Base-by-base conservation (phyloP, 2,329 filamentous ascomycete species). In the Botryotinia calthae region DNA sequence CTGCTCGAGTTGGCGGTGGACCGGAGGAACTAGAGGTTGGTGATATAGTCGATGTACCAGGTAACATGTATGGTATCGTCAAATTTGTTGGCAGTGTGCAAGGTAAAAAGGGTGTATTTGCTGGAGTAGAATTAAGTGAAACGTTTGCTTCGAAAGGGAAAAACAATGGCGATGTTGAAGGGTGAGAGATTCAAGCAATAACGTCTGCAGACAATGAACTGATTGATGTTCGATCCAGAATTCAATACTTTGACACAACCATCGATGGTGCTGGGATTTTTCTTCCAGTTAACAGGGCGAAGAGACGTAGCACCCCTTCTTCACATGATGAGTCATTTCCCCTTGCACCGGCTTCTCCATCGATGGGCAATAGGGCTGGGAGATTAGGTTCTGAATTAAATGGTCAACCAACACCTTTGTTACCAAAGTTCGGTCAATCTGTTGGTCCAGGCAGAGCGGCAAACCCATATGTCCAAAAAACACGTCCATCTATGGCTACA, bases 91-190 rank as follows among this genome's bases (percentile, higher is more conserved):
- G 96, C 62, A 86, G 86, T 56, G 95, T 99, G 58, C 89, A 90
- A 78, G 95, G 95, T 75, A 98, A 97, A 85, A 94, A 92, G 77
- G 96, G 96, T 68, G 88, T 89, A 31, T 99, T 99, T 85, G 94
- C 93, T 46, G 96, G 96, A 63, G 93, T 99, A 51, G 96, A 99
- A 82, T 86, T 99, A 75, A 89, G 91, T 79, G 85, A 88, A 70
- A 93, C 97, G 77, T 97, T 91, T 84, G 93, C 94, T 48, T 82
- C 87, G 69, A 89, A 92, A 80, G 96, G 96, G 48, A 99, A 99
- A 86, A 99, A 99, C 81, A 97, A 89, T 79, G 96, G 96, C 76
- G 95, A 97, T 82, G 96, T 98, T 71, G 95, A 98, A 78, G 96
- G 95, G 93, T 95, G 86, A 83, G 89, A 82, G 75, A 77, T 61